Conservation (phyloP, 305 asterid genomes). For the Solanum hybrid region DNA sequence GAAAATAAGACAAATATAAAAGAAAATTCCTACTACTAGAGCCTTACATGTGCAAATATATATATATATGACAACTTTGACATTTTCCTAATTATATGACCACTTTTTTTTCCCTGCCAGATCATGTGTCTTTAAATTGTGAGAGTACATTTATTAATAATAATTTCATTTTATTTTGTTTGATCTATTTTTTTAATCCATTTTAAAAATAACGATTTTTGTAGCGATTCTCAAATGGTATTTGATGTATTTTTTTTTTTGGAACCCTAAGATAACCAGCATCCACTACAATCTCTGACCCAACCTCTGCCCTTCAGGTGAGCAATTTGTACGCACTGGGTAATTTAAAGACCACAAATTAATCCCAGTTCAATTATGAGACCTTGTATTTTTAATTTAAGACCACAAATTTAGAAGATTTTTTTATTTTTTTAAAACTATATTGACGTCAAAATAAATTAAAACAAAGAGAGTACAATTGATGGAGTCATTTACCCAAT, state of each 20-base stretch:
- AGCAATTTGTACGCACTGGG: neutral
- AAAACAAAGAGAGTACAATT: neutral
- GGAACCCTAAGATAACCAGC: neutral
- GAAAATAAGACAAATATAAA: neutral
- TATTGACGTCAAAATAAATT: no score
- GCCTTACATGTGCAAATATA: neutral
- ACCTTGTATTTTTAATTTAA: no score
- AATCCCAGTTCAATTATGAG: neutral
- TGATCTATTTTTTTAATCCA: neutral
- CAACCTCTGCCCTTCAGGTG: neutral
- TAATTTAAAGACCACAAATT: neutral
- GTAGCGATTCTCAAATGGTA: neutral
- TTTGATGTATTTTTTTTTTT: no score
- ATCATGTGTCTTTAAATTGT: neutral
- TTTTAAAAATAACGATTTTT: no score
- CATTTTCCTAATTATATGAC: neutral
- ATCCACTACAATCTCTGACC: accelerated
- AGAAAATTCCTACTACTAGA: neutral
- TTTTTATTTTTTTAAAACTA: no score
- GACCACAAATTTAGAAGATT: neutral
- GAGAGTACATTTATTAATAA: neutral
- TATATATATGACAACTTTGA: neutral
- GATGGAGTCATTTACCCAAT: neutral
- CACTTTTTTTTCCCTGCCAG: neutral
- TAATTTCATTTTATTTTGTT: no score